Evolutionary conservation across 1,284 basidiomycete species (phyloP).

Genomic region (Trichosporon coremiiforme): DNA sequence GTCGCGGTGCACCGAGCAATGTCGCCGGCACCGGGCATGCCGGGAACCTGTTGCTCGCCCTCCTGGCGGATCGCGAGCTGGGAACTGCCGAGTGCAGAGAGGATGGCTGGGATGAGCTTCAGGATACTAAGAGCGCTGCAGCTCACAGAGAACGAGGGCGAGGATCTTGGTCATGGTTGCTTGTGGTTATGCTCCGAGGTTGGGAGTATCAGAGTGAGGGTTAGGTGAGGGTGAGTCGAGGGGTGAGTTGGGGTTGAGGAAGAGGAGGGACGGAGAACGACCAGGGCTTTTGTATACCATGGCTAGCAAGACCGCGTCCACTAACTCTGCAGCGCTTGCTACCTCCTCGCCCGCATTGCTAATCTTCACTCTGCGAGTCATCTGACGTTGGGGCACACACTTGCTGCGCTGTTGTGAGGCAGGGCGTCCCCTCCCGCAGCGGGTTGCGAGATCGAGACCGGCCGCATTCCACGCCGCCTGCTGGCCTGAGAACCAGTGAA

Average conservation of each 20-base stretch:
- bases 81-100: not conserved
- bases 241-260: not conserved
- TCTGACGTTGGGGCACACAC: not conserved
- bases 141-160: not conserved
- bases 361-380: not conserved
- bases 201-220: too few species aligned
- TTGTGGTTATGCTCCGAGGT: not conserved
- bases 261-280: not conserved
- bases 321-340: not conserved
- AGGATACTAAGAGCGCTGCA: not conserved
- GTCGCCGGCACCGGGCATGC: not conserved
- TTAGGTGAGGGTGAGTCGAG: not conserved
- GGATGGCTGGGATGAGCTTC: not conserved
- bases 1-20: not conserved
- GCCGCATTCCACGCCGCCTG: not conserved
- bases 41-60: not conserved
- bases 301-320: too few species aligned
- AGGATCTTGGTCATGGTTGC: not conserved
- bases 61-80: not conserved
- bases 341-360: too few species aligned
- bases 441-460: not conserved
- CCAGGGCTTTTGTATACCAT: not conserved
- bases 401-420: not conserved
- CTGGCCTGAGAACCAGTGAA: not conserved
- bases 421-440: not conserved